Evolutionary conservation across 768 basidiomycete genomes (phyloP).

Genomic region (Amyloporia xantha): DNA sequence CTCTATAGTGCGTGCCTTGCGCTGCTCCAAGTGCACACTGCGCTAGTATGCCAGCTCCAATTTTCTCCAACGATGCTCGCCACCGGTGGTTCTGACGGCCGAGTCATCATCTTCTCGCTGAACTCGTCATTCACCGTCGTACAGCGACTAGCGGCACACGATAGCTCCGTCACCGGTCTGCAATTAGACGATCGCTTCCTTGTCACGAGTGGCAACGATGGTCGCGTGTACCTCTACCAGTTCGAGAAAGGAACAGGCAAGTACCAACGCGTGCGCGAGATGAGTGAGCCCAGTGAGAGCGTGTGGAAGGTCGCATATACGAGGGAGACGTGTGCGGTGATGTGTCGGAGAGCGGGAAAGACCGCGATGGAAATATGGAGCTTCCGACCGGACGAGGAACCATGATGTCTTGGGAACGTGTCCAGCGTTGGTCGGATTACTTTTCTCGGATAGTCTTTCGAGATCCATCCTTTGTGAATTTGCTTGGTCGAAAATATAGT

Average conservation of each 20-base stretch:
- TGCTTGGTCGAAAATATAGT: background rate
- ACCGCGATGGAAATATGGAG: constrained; percentile 88
- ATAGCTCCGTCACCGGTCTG: constrained; percentile 78
- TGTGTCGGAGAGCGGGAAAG: constrained; percentile 75
- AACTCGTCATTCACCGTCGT: constrained; percentile 31
- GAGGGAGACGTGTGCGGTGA: constrained; percentile 66
- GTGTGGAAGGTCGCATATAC: constrained; percentile 85
- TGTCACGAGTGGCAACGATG: constrained; percentile 82
- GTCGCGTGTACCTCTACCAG: constrained; percentile 66
- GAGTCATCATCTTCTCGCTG: constrained; percentile 67
- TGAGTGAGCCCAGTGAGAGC: constrained; percentile 70
- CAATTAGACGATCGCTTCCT: constrained; percentile 83
- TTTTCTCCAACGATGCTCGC: constrained; percentile 63
- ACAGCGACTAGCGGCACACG: constrained; percentile 81
- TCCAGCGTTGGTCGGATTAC: background rate
- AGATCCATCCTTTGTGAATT: too few relatives aligned
- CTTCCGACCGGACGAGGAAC: constrained; percentile 41
- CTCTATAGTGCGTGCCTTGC: constrained; percentile 79
- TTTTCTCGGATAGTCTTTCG: too few relatives aligned
- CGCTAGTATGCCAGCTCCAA: constrained; percentile 88
- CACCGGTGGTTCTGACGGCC: constrained; percentile 86
- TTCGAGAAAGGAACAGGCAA: constrained; percentile 30
- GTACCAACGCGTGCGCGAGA: constrained; percentile 62
- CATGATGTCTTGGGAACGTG: background rate
- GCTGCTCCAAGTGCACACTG: constrained; percentile 84